A percentile compares a stretch with the other conserved stretches of the same genome.
phyloP scores from a whole-genome alignment of 1,284 basidiomycete genomes.

The Moesziomyces sp. region DNA sequence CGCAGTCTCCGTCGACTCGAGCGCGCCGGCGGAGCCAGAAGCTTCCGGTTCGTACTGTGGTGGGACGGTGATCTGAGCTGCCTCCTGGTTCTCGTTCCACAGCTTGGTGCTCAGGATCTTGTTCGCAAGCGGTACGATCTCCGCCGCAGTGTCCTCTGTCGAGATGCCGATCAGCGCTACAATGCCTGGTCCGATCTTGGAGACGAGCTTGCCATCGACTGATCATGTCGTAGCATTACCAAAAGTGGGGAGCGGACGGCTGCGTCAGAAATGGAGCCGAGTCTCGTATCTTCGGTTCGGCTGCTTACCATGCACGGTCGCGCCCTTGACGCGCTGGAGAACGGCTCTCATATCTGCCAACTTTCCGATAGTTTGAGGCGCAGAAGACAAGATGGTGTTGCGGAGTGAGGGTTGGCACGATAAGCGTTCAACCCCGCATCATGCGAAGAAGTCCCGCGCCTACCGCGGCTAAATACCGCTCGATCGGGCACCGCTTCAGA shows the following conservation, averaged over 20 bases:
- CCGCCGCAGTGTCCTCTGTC: constrained; percentile 56
- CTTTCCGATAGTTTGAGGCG: too few species aligned
- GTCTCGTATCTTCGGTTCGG: too few species aligned
- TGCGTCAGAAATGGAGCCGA: too few species aligned
- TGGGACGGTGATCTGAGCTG: constrained; percentile 32
- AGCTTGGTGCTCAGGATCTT: constrained; percentile 60
- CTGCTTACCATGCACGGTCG: constrained; percentile 59
- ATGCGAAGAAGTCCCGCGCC: neutral
- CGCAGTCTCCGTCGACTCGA: neutral
- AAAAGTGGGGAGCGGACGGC: neutral
- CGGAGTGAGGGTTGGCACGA: too few species aligned
- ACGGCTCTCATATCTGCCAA: constrained; percentile 54
- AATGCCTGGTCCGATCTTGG: constrained; percentile 62
- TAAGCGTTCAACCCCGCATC: neutral
- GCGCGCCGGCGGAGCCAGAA: neutral
- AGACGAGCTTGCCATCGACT: constrained; percentile 62
- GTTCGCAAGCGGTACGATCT: constrained; percentile 48
- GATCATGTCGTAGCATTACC: neutral
- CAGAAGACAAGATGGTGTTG: too few species aligned
- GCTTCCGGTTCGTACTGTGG: constrained; percentile 39
- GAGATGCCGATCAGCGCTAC: constrained; percentile 62
- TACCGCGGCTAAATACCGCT: neutral
- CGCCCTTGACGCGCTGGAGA: constrained; percentile 64
- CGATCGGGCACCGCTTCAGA: neutral
- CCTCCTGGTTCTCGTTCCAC: constrained; percentile 59